A percentile compares a stretch with the other conserved stretches of the same genome.
Conservation (phyloP, 257 asterid genomes). For the Craterostigma plantagineum region DNA sequence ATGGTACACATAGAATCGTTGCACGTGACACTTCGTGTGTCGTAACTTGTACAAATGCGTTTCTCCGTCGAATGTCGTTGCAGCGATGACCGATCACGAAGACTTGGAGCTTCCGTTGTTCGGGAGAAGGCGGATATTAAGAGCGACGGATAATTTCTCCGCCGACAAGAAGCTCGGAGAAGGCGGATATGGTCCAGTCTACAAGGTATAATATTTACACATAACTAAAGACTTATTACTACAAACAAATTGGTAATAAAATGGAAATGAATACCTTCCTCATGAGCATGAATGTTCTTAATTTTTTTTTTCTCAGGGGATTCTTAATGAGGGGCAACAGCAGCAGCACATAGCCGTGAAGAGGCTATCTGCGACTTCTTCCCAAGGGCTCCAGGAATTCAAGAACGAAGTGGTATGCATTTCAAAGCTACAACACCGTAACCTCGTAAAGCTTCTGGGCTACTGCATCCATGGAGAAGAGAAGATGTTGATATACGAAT, state of each 20-base stretch:
- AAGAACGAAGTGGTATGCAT: slow-evolving; percentile 52
- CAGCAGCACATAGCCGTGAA: slow-evolving; percentile 61
- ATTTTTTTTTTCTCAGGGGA: slow-evolving; percentile 30
- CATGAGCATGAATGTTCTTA: background rate
- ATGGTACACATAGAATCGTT: too few relatives aligned
- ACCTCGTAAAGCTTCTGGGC: slow-evolving; percentile 60
- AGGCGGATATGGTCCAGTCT: slow-evolving; percentile 78
- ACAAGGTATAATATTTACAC: too few relatives aligned
- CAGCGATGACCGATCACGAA: slow-evolving; percentile 12
- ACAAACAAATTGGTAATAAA: background rate
- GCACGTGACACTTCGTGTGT: too few relatives aligned
- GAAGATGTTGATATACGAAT: slow-evolving; percentile 55
- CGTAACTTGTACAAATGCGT: too few relatives aligned
- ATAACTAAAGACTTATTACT: too few relatives aligned
- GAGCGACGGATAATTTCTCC: slow-evolving; percentile 46
- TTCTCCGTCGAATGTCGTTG: slow-evolving; percentile 18
- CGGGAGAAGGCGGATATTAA: slow-evolving; percentile 22
- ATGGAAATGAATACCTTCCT: background rate
- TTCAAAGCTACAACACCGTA: slow-evolving; percentile 58
- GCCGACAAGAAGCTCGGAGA: slow-evolving; percentile 51
- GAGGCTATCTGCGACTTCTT: slow-evolving; percentile 44
- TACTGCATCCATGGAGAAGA: slow-evolving; percentile 57
- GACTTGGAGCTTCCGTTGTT: slow-evolving; percentile 59
- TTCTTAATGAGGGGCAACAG: slow-evolving; percentile 17
- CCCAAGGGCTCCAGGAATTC: slow-evolving; percentile 57